A percentile compares a stretch with the other conserved stretches of the same genome.
These are phyloP conservation scores for Solanum chiquidenum DNA, from an alignment of 257 asterid genomes.

Conservation along the genomic window DNA sequence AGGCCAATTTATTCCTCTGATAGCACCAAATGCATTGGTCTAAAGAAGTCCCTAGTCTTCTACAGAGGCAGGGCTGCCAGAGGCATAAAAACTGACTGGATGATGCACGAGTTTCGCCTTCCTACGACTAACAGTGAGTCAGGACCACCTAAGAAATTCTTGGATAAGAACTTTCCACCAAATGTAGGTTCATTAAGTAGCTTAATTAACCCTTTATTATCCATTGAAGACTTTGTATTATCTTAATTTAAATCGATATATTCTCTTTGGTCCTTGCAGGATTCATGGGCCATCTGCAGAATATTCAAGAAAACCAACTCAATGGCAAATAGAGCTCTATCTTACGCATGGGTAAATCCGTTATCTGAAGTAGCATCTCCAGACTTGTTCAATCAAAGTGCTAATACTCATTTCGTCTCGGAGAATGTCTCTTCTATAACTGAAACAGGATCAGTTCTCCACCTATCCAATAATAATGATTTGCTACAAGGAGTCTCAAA, in stretches of 20 bases:
- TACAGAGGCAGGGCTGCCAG: constrained; percentile 93
- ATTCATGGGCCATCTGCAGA: constrained; percentile 93
- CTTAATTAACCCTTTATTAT: not conserved
- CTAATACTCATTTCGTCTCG: constrained; percentile 7
- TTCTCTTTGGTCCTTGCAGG: constrained; percentile 30
- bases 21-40: constrained; percentile 67
- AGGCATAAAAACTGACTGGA: constrained; percentile 91
- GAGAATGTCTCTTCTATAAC: constrained; percentile 12
- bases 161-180: constrained; percentile 53
- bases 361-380: constrained; percentile 3
- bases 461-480: constrained; percentile 12
- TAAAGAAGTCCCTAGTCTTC: constrained; percentile 84
- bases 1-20: constrained; percentile 74
- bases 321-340: constrained; percentile 48
- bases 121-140: constrained; percentile 42
- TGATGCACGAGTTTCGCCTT: constrained; percentile 92
- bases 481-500: constrained; percentile 14
- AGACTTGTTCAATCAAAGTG: constrained; percentile 7
- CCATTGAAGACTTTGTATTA: not conserved
- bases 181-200: constrained; percentile 27
- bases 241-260: not conserved
- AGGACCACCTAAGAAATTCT: constrained; percentile 24
- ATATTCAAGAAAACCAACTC: constrained; percentile 87
- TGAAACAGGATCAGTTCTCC: constrained; percentile 10
- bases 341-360: constrained; percentile 49